Base-by-base conservation (phyloP, 441 rosid genomes). In the Brassica hybrid region DNA sequence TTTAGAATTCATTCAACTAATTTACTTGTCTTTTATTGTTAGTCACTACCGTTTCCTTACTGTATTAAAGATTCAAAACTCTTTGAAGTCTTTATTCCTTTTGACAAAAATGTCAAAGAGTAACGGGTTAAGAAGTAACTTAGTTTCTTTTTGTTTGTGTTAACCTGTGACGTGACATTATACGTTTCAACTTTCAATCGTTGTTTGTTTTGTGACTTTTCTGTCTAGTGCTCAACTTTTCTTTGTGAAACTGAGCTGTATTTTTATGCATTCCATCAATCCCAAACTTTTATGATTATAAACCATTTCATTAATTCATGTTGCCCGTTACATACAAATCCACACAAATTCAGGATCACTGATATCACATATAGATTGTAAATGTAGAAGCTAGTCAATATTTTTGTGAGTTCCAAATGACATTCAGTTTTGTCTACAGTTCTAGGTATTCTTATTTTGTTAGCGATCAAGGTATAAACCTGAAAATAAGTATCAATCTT, bases 311-410 rank as follows among this genome's bases (percentile, higher is more conserved):
- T 34, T 34, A 34, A 34, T 34, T 34, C 38, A 34, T 34, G 38
- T 34, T 34, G 38, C 2, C 6, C 38, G 8, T 34, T n/a, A n/a
- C n/a, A n/a, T n/a, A n/a, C n/a, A n/a, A n/a, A n/a, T n/a, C n/a
- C 38, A 34, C 38, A 34, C 38, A 34, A 7, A 34, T 34, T 7
- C 38, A 34, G 38, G 38, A 34, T 34, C 38, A 21, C 6, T 27
- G 32, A 27, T 27, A 27, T 4, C 32, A 27, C 32, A n/a, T n/a
- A 27, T 27, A 27, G 32, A 27, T 5, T 6, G 32, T 27, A 27
- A 27, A 27, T 19, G 19, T n/a, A 6, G n/a, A 65, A 61, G 5
- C 52, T 58, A 43, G 72, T 71, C 71, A 25, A 68, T 14, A 18
- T 30, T 17, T 67, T 58, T 21, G 54, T 67, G 4, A 14, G 9